Conservation (phyloP, 1,284 basidiomycete genomes). For the Papiliotrema fonsecae region DNA sequence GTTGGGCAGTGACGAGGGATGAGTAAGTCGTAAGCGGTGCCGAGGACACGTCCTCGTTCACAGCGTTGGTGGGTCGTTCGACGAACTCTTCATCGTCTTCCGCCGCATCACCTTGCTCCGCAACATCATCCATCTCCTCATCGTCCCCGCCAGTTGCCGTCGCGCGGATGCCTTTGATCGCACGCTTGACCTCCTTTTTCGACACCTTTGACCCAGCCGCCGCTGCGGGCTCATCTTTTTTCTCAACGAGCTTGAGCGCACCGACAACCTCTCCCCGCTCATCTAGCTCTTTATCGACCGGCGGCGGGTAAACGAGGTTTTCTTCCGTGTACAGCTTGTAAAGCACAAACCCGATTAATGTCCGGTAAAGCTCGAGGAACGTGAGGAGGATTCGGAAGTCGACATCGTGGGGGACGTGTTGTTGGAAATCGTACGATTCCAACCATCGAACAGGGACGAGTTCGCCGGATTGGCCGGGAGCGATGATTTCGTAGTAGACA, state of each 20-base stretch:
- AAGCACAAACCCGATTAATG: constrained; percentile 88
- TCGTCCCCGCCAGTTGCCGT: constrained; percentile 31
- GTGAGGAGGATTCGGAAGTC: constrained; percentile 98
- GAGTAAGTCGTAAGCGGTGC: constrained; percentile 71
- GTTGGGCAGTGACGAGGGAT: constrained; percentile 55
- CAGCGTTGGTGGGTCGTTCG: constrained; percentile 57
- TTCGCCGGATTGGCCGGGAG: constrained; percentile 68
- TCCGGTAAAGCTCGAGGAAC: constrained; percentile 98
- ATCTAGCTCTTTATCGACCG: constrained; percentile 77
- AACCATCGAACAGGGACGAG: constrained; percentile 80
- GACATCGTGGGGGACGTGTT: constrained; percentile 90
- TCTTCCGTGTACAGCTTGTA: constrained; percentile 97
- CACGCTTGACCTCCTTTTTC: constrained; percentile 49
- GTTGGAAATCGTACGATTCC: constrained; percentile 96
- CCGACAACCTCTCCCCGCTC: constrained; percentile 85
- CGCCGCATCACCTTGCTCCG: constrained; percentile 49
- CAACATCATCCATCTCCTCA: constrained; percentile 40
- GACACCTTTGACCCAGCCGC: constrained; percentile 22
- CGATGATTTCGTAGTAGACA: constrained; percentile 94
- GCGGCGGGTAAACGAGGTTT: constrained; percentile 91
- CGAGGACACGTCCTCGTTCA: constrained; percentile 49
- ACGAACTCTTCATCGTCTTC: constrained; percentile 53
- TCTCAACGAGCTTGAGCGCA: constrained; percentile 73
- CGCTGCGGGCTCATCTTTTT: constrained; percentile 38
- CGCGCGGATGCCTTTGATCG: constrained; percentile 51